These are phyloP conservation scores for Globisporangium canariense DNA, from an alignment of 352 stramenopile species.

Conservation along the genomic window DNA sequence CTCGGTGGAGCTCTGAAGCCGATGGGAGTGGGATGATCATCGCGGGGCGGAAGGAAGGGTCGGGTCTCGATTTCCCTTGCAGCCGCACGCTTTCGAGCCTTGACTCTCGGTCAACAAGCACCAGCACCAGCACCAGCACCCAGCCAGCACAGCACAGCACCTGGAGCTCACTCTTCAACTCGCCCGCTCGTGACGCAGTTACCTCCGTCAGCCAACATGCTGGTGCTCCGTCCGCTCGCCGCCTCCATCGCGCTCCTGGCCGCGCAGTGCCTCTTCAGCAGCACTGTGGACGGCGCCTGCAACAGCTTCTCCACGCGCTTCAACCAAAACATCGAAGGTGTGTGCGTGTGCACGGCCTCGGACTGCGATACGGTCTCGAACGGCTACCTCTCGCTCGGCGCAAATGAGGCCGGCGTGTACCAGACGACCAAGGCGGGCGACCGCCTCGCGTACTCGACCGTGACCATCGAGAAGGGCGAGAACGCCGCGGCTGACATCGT, in stretches of 20 bases:
- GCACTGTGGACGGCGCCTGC: conserved; percentile 13
- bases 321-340: conserved; percentile 43
- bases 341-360: conserved; percentile 47
- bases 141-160: neutral
- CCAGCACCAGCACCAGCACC: neutral
- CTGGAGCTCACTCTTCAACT: conserved; percentile 12
- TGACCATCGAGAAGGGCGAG: conserved; percentile 17
- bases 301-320: conserved; percentile 35
- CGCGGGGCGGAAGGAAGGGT: neutral
- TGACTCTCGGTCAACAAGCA: neutral
- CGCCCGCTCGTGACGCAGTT: conserved; percentile 3
- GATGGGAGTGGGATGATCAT: conserved; percentile 4
- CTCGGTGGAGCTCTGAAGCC: neutral
- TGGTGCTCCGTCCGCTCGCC: conserved; percentile 17
- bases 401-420: conserved; percentile 43
- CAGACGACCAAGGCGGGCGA: conserved; percentile 47
- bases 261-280: conserved; percentile 15
- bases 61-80: too few relatives aligned
- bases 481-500: conserved; percentile 33
- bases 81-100: neutral
- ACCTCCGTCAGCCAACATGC: conserved; percentile 8
- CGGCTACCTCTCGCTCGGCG: conserved; percentile 35
- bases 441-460: conserved; percentile 39
- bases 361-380: conserved; percentile 55
- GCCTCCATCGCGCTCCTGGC: conserved; percentile 10